These are phyloP conservation scores for Xylaria grammica DNA, from an alignment of 495 filamentous ascomycete species.

Conservation along the genomic window DNA sequence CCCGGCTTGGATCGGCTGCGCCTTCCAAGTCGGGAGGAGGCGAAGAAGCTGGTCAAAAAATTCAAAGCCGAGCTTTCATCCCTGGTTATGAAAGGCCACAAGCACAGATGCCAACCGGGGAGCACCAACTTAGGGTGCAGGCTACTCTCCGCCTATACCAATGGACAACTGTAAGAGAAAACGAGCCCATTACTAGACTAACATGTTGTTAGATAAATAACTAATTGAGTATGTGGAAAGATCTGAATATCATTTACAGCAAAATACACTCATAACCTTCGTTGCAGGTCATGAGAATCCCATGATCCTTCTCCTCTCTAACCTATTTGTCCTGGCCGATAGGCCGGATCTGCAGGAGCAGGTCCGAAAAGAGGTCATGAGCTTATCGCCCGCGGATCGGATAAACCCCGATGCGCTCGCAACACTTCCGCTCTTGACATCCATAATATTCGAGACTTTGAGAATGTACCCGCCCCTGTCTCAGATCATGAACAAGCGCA, in stretches of 20 bases:
- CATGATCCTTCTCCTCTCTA: constrained; percentile 38
- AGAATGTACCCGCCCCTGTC: constrained; percentile 45
- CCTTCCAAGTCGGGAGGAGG: constrained; percentile 29
- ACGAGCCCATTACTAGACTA: neutral
- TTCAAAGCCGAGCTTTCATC: constrained; percentile 13
- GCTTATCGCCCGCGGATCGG: neutral
- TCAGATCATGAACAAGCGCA: constrained; percentile 42
- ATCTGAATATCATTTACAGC: constrained; percentile 35
- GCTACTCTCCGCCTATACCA: neutral
- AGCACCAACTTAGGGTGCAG: constrained; percentile 5
- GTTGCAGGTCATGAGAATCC: constrained; percentile 48
- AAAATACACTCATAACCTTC: constrained; percentile 44
- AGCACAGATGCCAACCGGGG: neutral
- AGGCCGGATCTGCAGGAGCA: neutral
- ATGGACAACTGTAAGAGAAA: neutral
- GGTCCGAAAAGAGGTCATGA: constrained; percentile 5
- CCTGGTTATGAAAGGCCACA: constrained; percentile 7
- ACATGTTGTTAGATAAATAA: neutral
- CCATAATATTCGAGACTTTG: constrained; percentile 37
- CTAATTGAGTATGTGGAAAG: neutral
- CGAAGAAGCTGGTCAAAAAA: constrained; percentile 11
- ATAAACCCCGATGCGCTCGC: constrained; percentile 15
- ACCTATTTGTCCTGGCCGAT: constrained; percentile 39
- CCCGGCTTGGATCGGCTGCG: constrained; percentile 39
- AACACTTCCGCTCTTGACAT: constrained; percentile 31